Percentiles rank a stretch among this genome's conserved stretches.
phyloP scores from a whole-genome alignment of 1,284 basidiomycete species.

The Porodaedalea pini region DNA sequence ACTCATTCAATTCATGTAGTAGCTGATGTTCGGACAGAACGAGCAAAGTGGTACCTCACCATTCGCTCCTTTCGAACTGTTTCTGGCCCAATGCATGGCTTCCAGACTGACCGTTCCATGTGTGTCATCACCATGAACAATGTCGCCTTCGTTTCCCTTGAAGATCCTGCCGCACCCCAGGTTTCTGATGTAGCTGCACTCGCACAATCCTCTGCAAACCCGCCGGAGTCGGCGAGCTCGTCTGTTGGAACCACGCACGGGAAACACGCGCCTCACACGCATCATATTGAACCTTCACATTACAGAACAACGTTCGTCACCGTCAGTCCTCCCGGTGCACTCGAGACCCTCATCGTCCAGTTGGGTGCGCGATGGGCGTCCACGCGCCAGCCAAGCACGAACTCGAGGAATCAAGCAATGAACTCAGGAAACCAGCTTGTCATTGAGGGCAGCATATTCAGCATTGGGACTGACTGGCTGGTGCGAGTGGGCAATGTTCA shows the following conservation, averaged over 20 bases:
- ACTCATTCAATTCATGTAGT: conserved; percentile 14
- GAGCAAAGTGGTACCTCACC: conserved; percentile 63
- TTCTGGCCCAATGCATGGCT: conserved; percentile 48
- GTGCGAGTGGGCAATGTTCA: conserved; percentile 76
- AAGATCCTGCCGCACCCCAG: conserved; percentile 66
- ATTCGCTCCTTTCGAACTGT: conserved; percentile 71
- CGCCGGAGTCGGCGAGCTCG: conserved; percentile 1
- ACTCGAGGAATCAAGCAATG: conserved; percentile 42
- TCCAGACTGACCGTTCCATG: conserved; percentile 62
- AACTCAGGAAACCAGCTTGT: conserved; percentile 56
- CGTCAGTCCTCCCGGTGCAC: conserved; percentile 60
- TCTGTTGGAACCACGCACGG: neutral
- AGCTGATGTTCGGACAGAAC: conserved; percentile 22
- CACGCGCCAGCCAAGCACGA: conserved; percentile 51
- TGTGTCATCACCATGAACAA: conserved; percentile 71
- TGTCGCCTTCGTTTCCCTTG: conserved; percentile 70
- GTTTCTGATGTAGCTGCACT: conserved; percentile 46
- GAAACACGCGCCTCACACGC: conserved; percentile 2
- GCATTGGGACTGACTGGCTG: conserved; percentile 75
- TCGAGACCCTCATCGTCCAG: conserved; percentile 68
- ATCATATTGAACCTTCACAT: conserved; percentile 50
- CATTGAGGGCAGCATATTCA: conserved; percentile 65
- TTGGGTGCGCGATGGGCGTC: conserved; percentile 71
- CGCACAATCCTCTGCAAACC: conserved; percentile 23
- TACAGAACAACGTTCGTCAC: conserved; percentile 73